Base-by-base conservation (phyloP, 306 rosid species). In the Cucurbita moschata region DNA sequence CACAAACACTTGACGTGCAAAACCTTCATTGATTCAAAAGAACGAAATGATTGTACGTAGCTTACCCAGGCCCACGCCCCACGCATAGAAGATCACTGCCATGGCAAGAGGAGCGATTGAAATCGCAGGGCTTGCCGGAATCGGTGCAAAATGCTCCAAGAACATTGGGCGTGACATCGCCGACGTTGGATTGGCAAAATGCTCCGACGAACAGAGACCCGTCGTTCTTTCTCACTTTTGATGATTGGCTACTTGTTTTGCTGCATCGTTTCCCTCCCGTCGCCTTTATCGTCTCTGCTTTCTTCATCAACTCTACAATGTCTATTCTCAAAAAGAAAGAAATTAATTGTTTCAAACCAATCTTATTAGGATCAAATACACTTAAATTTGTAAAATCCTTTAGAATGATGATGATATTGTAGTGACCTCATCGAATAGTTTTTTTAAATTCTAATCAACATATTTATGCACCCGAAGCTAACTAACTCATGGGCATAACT, bases 141-240 rank as follows among this genome's bases (percentile, higher is more conserved):
- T 89, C 97, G 0, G 54, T 76, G 79, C 97, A 92, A 70, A 92
- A 92, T 3, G 96, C 91, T 56, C 97, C 97, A 3, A 84, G 73
- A 40, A 89, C 96, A 80, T 92, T 89, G 14, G 97, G 96, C 7
- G 89, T 84, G 26, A 88, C 97, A 61, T 92, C 97, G 83, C 97
- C 97, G 2, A 89, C 95, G 71, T 92, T 92, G 50, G 95, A 89
- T 78, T 92, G 97, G 85, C 96, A 89, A 87, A 88, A 92, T 14
- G 97, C 95, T 67, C 86, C 97, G 38, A 89, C 96, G 58, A 89
- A 92, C 7, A 82, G 79, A 16, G 87, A 85, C 8, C 90, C 95
- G 7, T 86, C 75, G 71, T 85, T 89, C 75, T 84, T 89, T 78
- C 96, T 86, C 77, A 89, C 95, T 74, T 92, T 89, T 0, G 82